phyloP scores from a whole-genome alignment of 164 flowering plant genomes.

The Liriodendron chinense region DNA sequence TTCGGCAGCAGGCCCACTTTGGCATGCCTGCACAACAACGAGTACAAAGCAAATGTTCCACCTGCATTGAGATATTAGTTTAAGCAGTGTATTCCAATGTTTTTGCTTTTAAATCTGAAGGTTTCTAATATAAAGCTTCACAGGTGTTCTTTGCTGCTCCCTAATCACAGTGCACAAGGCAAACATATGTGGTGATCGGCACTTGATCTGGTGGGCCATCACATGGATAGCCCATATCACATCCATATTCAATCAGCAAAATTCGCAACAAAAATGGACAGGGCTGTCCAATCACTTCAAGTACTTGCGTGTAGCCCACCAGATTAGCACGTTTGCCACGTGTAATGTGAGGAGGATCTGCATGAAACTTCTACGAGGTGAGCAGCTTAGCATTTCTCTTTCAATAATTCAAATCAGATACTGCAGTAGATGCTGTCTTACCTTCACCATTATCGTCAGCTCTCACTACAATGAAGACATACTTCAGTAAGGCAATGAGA shows the following conservation, averaged over 20 bases:
- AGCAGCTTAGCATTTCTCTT: background rate
- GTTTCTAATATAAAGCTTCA: background rate
- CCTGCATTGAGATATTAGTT: slow-evolving; percentile 35
- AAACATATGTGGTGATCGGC: background rate
- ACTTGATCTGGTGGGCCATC: background rate
- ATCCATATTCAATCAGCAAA: background rate
- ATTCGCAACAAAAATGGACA: background rate
- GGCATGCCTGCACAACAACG: slow-evolving; percentile 63
- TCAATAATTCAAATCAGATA: background rate
- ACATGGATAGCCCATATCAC: background rate
- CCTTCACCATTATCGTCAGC: slow-evolving; percentile 74
- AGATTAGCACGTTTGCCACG: background rate
- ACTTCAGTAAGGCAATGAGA: slow-evolving; percentile 54
- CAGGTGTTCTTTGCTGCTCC: background rate
- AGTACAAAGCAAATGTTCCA: slow-evolving; percentile 67
- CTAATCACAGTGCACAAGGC: background rate
- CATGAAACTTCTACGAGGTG: background rate
- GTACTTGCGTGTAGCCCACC: background rate
- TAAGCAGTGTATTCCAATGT: background rate
- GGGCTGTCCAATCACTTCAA: background rate
- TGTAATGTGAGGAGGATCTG: background rate
- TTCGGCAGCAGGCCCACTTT: slow-evolving; percentile 60
- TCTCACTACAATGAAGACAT: slow-evolving; percentile 47
- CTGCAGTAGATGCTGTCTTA: slow-evolving; percentile 11
- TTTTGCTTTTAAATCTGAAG: background rate